Conservation (phyloP, 129 eudicot species). For the Flaveria linearis region DNA sequence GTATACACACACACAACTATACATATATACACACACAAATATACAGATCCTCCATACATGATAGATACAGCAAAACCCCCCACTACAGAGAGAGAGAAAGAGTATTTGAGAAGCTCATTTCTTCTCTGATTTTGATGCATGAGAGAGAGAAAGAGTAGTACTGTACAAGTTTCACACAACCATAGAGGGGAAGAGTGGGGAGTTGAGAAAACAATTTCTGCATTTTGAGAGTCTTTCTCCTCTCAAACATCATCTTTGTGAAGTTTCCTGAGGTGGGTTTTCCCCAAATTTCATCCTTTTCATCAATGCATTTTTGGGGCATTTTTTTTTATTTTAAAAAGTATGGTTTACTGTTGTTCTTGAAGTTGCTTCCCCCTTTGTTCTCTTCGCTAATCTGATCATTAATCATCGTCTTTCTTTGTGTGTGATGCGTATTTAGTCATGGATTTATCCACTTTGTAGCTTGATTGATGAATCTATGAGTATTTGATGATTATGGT, state of each 20-base stretch:
- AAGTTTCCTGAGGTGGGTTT: conserved; percentile 45
- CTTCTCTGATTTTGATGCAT: conserved; percentile 83
- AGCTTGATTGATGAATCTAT: not conserved
- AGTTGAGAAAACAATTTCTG: conserved; percentile 37
- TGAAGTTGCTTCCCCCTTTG: conserved; percentile 25
- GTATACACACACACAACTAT: not conserved
- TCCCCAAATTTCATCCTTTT: conserved; percentile 19
- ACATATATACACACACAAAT: not conserved
- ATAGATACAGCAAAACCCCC: not conserved
- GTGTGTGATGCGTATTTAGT: conserved; percentile 12
- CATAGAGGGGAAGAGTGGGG: conserved; percentile 36
- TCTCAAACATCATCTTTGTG: conserved; percentile 36
- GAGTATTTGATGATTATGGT: no score
- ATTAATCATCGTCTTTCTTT: conserved; percentile 16
- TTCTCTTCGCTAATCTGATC: not conserved
- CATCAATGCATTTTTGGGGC: conserved; percentile 25
- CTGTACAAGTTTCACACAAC: conserved; percentile 46
- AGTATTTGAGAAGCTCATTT: conserved; percentile 69
- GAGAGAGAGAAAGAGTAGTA: conserved; percentile 38
- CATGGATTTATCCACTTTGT: conserved; percentile 14
- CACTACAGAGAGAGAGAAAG: conserved; percentile 22
- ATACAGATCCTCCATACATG: not conserved
- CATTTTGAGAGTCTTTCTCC: conserved; percentile 37
- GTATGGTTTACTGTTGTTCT: conserved; percentile 8
- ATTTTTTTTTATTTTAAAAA: conserved; percentile 27